phyloP scores from a whole-genome alignment of 441 rosid genomes.

The Pelargonium fulgidum region DNA sequence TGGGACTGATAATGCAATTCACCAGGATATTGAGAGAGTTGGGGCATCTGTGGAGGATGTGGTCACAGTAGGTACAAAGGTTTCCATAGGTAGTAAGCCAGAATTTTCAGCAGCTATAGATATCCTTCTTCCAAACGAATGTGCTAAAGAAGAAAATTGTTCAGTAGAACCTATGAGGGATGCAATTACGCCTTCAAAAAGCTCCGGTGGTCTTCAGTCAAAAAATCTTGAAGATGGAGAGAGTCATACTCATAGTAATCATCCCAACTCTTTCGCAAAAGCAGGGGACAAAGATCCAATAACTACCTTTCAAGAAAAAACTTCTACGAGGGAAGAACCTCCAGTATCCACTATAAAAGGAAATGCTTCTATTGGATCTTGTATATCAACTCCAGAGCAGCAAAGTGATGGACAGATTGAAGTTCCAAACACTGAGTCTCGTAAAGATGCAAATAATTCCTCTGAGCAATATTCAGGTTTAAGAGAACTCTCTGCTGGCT shows the following conservation, averaged over 20 bases:
- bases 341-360: constrained; percentile 25
- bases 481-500: constrained; percentile 28
- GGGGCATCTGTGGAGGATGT: constrained; percentile 25
- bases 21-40: constrained; percentile 32
- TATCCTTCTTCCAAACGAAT: constrained; percentile 33
- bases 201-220: constrained; percentile 33
- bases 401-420: constrained; percentile 35
- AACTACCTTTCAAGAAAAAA: constrained; percentile 30
- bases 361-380: constrained; percentile 28
- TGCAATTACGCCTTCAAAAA: constrained; percentile 28
- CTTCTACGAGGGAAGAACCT: constrained; percentile 34
- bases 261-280: constrained; percentile 19
- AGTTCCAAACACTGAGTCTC: constrained; percentile 27
- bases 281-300: constrained; percentile 29
- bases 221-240: constrained; percentile 34
- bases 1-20: constrained; percentile 28
- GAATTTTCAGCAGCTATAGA: constrained; percentile 29
- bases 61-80: constrained; percentile 23
- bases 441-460: constrained; percentile 30
- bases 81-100: constrained; percentile 26
- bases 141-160: constrained; percentile 31
- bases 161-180: constrained; percentile 31
- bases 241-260: constrained; percentile 29
- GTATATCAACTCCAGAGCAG: constrained; percentile 32
- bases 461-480: constrained; percentile 21